Evolutionary conservation across 176 grass and related monocot genomes (phyloP).

Genomic region (Pontederia paniculata): DNA sequence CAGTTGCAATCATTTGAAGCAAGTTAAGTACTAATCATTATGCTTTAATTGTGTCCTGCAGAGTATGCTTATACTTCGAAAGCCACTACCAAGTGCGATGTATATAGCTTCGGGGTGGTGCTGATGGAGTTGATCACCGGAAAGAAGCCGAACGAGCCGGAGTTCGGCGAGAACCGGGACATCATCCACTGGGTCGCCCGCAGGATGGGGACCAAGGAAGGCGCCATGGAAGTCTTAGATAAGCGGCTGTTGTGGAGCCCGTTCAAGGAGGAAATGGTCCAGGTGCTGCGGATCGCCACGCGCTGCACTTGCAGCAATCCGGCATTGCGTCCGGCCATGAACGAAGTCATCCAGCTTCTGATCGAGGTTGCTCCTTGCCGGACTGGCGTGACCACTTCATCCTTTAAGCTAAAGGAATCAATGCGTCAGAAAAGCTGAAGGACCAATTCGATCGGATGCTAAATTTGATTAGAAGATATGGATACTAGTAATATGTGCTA

Average conservation of each 20-base stretch:
- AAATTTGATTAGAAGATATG: not conserved
- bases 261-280: slow-evolving; percentile 76
- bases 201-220: slow-evolving; percentile 45
- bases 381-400: slow-evolving; percentile 6
- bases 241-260: slow-evolving; percentile 51
- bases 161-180: slow-evolving; percentile 78
- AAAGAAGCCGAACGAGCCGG: slow-evolving; percentile 86
- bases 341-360: slow-evolving; percentile 87
- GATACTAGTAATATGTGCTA: not conserved
- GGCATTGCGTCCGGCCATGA: slow-evolving; percentile 58
- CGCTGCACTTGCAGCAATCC: slow-evolving; percentile 78
- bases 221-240: slow-evolving; percentile 45
- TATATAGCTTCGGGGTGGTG: slow-evolving; percentile 48
- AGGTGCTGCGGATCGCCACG: slow-evolving; percentile 54
- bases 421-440: slow-evolving; percentile 15
- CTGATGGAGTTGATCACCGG: slow-evolving; percentile 78
- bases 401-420: slow-evolving; percentile 19
- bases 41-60: slow-evolving; percentile 4
- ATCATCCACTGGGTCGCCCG: slow-evolving; percentile 76
- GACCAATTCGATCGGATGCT: not conserved
- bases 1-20: not conserved
- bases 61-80: slow-evolving; percentile 93
- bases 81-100: slow-evolving; percentile 64
- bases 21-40: too few relatives aligned
- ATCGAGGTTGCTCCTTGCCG: slow-evolving; percentile 40